Evolutionary conservation across 345 rosid species (phyloP).

Genomic region (Aquilaria sinensis): DNA sequence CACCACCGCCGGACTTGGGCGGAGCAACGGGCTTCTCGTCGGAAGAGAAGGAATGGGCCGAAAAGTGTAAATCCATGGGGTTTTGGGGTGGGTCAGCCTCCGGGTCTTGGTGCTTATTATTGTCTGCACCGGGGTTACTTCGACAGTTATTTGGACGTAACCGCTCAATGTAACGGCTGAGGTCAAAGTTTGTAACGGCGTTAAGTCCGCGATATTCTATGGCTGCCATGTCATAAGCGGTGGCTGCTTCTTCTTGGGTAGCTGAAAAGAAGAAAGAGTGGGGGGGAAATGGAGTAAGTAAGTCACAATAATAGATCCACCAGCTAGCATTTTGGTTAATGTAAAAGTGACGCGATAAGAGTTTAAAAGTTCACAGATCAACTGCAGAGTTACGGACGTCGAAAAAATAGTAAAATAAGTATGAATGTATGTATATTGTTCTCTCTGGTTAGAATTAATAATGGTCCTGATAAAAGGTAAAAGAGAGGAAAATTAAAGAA

Average conservation of each 20-base stretch:
- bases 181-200: constrained; percentile 89
- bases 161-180: constrained; percentile 67
- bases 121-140: not conserved
- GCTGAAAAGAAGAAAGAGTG: constrained; percentile 29
- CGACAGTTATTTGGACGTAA: constrained; percentile 27
- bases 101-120: constrained; percentile 7
- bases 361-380: no score
- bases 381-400: no score
- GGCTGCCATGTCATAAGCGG: constrained; percentile 87
- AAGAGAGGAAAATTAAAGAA: not conserved
- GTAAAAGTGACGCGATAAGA: no score
- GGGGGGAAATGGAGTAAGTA: no score
- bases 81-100: not conserved
- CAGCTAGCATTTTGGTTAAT: no score
- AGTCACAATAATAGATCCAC: no score
- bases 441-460: no score
- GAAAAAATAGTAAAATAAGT: no score
- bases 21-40: not conserved
- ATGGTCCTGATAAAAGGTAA: not conserved
- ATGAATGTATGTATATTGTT: no score
- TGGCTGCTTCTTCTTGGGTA: constrained; percentile 95
- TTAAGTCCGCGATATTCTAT: constrained; percentile 85
- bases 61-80: constrained; percentile 12
- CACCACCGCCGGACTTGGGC: not conserved
- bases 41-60: not conserved